These are phyloP conservation scores for Alloteropsis semialata DNA, from an alignment of 176 grass and related monocot species.

Conservation along the genomic window DNA sequence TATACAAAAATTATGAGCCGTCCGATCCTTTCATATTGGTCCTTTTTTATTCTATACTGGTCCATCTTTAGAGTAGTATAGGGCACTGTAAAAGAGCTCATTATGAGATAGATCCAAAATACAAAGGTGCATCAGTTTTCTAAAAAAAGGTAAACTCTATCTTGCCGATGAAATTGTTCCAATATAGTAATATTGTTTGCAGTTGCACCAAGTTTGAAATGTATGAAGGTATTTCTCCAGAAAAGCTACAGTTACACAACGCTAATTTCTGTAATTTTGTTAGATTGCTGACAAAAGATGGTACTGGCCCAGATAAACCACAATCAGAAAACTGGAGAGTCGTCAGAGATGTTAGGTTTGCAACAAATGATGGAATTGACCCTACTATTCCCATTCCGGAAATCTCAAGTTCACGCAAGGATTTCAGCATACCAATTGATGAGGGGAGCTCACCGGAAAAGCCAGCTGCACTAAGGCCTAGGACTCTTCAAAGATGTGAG, in stretches of 20 bases:
- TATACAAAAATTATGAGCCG: too few relatives aligned
- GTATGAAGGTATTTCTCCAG: background rate
- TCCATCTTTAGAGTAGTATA: too few relatives aligned
- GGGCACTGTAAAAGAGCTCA: background rate
- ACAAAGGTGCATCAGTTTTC: background rate
- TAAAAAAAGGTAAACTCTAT: background rate
- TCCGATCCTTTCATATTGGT: too few relatives aligned
- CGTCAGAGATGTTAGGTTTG: background rate
- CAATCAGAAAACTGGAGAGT: background rate
- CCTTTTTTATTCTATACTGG: too few relatives aligned
- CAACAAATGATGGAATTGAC: background rate
- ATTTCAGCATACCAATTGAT: background rate
- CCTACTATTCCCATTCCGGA: background rate
- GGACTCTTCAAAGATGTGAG: constrained; percentile 18
- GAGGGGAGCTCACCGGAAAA: background rate
- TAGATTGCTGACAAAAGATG: constrained; percentile 23
- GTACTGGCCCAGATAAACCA: constrained; percentile 27
- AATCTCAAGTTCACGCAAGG: background rate
- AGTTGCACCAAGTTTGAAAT: background rate
- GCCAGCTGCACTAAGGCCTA: background rate
- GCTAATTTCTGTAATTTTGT: constrained; percentile 14
- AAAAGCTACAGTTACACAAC: background rate
- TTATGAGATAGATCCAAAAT: background rate
- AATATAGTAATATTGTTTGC: background rate
- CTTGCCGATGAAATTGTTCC: background rate